Percentiles rank a stretch among this genome's conserved stretches.
Conservation (phyloP, 2,329 filamentous ascomycete species). For the Thelonectria olida region DNA sequence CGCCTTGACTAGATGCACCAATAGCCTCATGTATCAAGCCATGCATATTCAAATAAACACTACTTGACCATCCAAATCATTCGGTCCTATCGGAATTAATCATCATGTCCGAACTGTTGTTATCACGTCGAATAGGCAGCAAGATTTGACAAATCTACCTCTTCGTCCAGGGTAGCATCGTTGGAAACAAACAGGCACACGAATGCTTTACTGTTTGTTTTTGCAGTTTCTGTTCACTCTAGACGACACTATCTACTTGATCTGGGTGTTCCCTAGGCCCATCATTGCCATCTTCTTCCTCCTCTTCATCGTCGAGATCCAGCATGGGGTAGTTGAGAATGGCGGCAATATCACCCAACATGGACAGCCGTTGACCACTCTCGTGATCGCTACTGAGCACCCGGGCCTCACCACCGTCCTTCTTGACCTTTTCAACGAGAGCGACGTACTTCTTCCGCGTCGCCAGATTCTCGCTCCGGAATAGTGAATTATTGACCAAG, state of each 20-base stretch:
- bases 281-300: slow-evolving; percentile 41
- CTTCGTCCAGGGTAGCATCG: slow-evolving; percentile 12
- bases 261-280: slow-evolving; percentile 33
- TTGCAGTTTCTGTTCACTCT: slow-evolving; percentile 12
- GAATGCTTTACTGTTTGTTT: too few species aligned
- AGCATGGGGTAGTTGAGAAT: slow-evolving; percentile 88
- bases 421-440: slow-evolving; percentile 88
- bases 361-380: slow-evolving; percentile 86
- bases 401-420: slow-evolving; percentile 85
- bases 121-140: neutral
- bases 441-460: slow-evolving; percentile 83
- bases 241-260: slow-evolving; percentile 45
- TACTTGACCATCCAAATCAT: neutral
- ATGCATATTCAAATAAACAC: neutral
- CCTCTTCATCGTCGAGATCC: slow-evolving; percentile 78
- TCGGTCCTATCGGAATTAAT: neutral
- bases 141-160: too few species aligned
- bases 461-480: slow-evolving; percentile 81
- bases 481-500: slow-evolving; percentile 87
- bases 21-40: too few species aligned
- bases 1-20: too few species aligned
- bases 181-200: slow-evolving; percentile 6
- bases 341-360: slow-evolving; percentile 86
- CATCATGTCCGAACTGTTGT: neutral
- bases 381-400: slow-evolving; percentile 95